Evolutionary conservation across 257 asterid species (phyloP).

Genomic region (Rubia yunnanensis): DNA sequence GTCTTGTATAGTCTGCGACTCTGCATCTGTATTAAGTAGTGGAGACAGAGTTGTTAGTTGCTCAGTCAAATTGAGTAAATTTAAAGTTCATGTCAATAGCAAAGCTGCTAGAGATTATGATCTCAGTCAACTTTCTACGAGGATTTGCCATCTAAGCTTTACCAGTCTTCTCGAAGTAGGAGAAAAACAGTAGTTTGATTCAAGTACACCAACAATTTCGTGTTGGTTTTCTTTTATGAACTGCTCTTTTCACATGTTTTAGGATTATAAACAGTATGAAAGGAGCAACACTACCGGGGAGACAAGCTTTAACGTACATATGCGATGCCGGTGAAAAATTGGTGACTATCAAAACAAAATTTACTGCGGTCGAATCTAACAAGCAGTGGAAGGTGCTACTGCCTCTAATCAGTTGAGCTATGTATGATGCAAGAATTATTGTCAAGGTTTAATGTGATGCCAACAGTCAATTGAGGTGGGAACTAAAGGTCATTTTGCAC

Average conservation of each 20-base stretch:
- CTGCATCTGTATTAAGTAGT: background rate
- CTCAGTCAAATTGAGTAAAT: background rate
- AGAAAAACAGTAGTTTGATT: background rate
- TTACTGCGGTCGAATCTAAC: slow-evolving; percentile 20
- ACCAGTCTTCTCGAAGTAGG: background rate
- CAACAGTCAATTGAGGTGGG: background rate
- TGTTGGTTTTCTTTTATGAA: background rate
- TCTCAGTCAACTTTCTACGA: background rate
- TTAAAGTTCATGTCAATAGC: background rate
- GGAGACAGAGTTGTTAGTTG: background rate
- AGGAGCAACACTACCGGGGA: slow-evolving; percentile 92
- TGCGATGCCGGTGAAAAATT: slow-evolving; percentile 80
- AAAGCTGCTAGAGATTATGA: no score
- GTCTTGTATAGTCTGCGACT: background rate
- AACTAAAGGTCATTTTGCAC: background rate
- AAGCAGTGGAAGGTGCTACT: no score
- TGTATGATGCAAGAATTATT: slow-evolving; percentile 22
- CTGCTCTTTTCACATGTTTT: slow-evolving; percentile 12
- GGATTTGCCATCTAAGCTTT: no score
- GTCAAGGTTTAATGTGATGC: background rate
- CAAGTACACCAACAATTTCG: background rate
- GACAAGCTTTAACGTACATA: slow-evolving; percentile 86
- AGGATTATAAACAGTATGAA: slow-evolving; percentile 99
- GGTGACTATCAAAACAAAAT: slow-evolving; percentile 40
- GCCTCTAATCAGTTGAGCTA: slow-evolving; percentile 41